Conservation (phyloP, 1,284 basidiomycete species). For the Moniliophthora roreri region DNA sequence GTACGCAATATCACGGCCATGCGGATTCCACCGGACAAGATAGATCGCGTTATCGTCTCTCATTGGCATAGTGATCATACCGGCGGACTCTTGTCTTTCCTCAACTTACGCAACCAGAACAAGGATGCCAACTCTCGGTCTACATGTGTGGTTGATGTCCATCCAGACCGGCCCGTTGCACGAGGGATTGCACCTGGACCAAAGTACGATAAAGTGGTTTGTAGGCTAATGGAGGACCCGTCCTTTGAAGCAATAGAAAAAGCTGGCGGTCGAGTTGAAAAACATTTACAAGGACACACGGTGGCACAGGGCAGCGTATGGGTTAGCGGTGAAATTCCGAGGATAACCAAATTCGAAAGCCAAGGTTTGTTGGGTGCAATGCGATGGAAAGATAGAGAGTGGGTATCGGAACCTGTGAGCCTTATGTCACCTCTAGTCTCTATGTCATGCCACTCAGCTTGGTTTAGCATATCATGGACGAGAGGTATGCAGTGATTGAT, state of each 20-base stretch:
- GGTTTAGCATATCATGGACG: constrained; percentile 79
- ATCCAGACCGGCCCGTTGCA: constrained; percentile 71
- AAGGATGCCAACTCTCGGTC: constrained; percentile 1
- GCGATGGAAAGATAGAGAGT: constrained; percentile 56
- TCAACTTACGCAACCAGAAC: constrained; percentile 39
- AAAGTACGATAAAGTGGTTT: constrained; percentile 53
- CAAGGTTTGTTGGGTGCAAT: constrained; percentile 63
- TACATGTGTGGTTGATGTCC: constrained; percentile 63
- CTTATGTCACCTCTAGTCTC: background rate
- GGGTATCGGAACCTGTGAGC: constrained; percentile 64
- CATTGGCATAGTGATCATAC: constrained; percentile 89
- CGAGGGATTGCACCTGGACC: constrained; percentile 73
- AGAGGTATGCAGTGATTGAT: constrained; percentile 76
- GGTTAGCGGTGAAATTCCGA: constrained; percentile 79
- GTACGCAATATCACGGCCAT: constrained; percentile 68
- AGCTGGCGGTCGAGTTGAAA: constrained; percentile 57
- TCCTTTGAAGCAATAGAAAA: constrained; percentile 63
- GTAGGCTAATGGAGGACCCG: constrained; percentile 66
- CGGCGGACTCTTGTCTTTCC: constrained; percentile 66
- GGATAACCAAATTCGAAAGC: constrained; percentile 65
- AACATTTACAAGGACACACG: constrained; percentile 56
- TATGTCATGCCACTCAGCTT: background rate
- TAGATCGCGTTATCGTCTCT: constrained; percentile 69
- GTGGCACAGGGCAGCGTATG: constrained; percentile 63
- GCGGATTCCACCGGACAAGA: constrained; percentile 48